Conservation (phyloP, 306 rosid species). For the Castanopsis chinensis region DNA sequence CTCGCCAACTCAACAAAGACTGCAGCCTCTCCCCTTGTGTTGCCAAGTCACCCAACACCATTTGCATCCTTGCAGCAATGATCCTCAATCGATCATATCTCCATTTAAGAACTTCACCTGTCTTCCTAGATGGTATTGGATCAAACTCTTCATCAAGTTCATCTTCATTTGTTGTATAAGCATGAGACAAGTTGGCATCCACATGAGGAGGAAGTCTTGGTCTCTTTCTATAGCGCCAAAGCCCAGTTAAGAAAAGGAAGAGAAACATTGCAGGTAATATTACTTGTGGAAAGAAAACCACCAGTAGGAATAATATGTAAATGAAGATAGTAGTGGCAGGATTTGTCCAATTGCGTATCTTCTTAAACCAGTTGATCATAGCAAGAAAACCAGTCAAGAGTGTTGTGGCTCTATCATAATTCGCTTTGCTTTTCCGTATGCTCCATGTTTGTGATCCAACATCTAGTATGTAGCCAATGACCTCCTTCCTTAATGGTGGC, state of each 20-base stretch:
- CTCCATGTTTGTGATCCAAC: background rate
- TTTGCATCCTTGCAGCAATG: too few species aligned
- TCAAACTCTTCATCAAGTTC: slow-evolving; percentile 60
- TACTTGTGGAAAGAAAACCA: background rate
- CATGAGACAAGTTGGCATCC: slow-evolving; percentile 33
- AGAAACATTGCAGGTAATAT: background rate
- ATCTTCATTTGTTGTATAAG: slow-evolving; percentile 21
- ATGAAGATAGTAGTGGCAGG: background rate
- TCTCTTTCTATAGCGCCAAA: slow-evolving; percentile 14
- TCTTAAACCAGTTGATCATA: background rate
- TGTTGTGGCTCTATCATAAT: background rate
- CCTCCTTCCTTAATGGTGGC: slow-evolving; percentile 29
- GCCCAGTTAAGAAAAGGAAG: background rate
- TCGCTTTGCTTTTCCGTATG: background rate
- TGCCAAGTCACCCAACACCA: too few species aligned
- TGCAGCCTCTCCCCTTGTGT: slow-evolving; percentile 1
- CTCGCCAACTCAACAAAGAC: slow-evolving; percentile 40
- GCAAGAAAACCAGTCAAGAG: background rate
- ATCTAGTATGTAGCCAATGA: slow-evolving; percentile 13
- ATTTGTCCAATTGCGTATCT: background rate
- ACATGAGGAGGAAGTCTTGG: slow-evolving; percentile 10
- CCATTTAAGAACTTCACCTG: slow-evolving; percentile 11
- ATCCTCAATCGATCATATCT: too few species aligned
- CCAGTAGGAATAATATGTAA: background rate
- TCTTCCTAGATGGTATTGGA: slow-evolving; percentile 35